Base-by-base conservation (phyloP, 75 land plant genomes). In the Pseudotsuga menziesii region DNA sequence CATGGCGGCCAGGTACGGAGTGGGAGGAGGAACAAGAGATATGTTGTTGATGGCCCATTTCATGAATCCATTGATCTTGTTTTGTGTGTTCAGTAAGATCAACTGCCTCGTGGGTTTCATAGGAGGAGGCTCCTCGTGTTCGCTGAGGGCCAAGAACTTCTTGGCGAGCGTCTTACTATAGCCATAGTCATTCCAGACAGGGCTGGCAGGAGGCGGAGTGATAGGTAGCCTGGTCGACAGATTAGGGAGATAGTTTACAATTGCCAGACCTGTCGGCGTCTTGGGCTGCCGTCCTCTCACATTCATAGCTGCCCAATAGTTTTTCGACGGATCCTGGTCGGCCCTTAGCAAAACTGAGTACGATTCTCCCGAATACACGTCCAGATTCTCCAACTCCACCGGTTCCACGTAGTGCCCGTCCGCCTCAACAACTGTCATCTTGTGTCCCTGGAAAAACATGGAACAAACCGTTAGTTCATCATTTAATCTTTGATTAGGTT, bases 361-460 rank as follows among this genome's bases (percentile, higher is more conserved):
- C 61, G 89, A 85, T 72, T 93, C 90, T 19, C 98, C 98, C 0
- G 94, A 90, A 78, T 93, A 96, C 27, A 96, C 86, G 82, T 96
- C 94, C 56, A 96, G 54, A 72, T 91, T 83, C 39, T 84, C 73
- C 3, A 87, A 88, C 14, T 73, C 56, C 19, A 90, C 78, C 6
- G 97, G 98, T 48, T 91, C 78, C 2, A 93, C 85, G 76, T 91
- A 91, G 83, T 93, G 89, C 4, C 97, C 94, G 77, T 96, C 97
- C 0, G 97, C 96, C 82, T 96, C 96, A 41, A 93, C 97, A 64
- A 96, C 85, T 4, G 80, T 81, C 91, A 96, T 84, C 77, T 87
- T 90, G 89, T 96, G 96, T 59, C 82, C 77, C 98, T 96, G 82
- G 1, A 29, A 29, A 29, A 1, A 29, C 1, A 29, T 27, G 61